Base-by-base conservation (phyloP, 192 early-diverging fungal species). In the Backusella macrospora region DNA sequence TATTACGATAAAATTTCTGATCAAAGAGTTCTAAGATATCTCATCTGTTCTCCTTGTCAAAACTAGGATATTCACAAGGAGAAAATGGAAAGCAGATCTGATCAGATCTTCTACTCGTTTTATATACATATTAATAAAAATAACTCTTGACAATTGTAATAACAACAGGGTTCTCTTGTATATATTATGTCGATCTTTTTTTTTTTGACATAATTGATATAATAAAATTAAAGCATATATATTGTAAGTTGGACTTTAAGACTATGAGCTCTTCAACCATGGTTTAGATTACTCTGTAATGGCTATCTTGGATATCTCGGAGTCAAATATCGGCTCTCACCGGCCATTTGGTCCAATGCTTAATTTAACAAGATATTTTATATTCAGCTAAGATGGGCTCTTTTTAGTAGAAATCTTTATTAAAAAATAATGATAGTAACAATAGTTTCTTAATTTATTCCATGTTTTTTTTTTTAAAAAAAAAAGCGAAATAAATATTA, bases 281-380 rank as follows among this genome's bases (percentile, higher is more conserved):
- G 29, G 29, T 34, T 26, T 59, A 7, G 10, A 59, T 76, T 80
- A 10, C 74, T 71, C 21, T 45, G 70, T 68, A 72, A 62, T 39
- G 73, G 65, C 34, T 80, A 80, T 43, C 46, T 80, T 18, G 46
- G 71, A 26, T 80, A 80, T 75, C 65, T 76, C 18, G 78, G 78
- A 15, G 74, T 80, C 38, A 76, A 73, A 65, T 78, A 78, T 52
- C 69, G 77, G 38, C 44, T 82, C 23, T 76, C 76, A 29, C 69
- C 73, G n/a, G 70, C 78, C 43, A 46, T 76, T 45, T 74, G 78
- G 71, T 74, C 78, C 14, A 71, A 77, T 70, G 71, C 59, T n/a
- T 76, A 74, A 70, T 65, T 76, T 47, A 70, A 72, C 55, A 62
- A 76, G 49, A 64, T 44, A 8, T 23, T 42, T 18, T 46, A 55